Percentiles rank a stretch among this genome's conserved stretches.
phyloP scores from a whole-genome alignment of 1,139 yeast species.

The Zygosaccharomyces sapae region DNA sequence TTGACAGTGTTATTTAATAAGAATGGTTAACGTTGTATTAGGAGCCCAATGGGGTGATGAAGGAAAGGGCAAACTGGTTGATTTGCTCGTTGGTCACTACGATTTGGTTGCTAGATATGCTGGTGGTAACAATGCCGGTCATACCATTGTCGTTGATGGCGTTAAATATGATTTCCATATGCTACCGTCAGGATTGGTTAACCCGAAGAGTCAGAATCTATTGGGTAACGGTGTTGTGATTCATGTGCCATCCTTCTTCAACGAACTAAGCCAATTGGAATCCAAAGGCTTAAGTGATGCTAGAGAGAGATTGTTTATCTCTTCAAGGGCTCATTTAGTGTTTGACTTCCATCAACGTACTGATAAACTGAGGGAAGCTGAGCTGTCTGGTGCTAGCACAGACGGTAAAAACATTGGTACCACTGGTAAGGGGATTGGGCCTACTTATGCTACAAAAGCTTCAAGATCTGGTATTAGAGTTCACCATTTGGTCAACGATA shows the following conservation, averaged over 20 bases:
- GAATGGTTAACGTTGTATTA: conserved; percentile 64
- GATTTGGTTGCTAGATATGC: conserved; percentile 98
- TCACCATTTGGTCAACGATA: conserved; percentile 88
- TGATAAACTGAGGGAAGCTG: conserved; percentile 91
- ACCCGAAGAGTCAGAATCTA: conserved; percentile 82
- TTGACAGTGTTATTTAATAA: background rate
- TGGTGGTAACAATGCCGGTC: conserved; percentile 99
- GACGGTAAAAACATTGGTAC: conserved; percentile 94
- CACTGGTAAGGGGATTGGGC: conserved; percentile 99
- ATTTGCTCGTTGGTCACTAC: conserved; percentile 83
- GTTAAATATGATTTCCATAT: conserved; percentile 95
- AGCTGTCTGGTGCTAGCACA: conserved; percentile 54
- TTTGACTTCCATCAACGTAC: conserved; percentile 97
- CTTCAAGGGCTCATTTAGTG: conserved; percentile 93
- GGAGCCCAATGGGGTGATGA: conserved; percentile 99
- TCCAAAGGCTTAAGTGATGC: conserved; percentile 69
- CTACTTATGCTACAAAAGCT: conserved; percentile 95
- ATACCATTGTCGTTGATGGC: conserved; percentile 88
- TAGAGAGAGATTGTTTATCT: conserved; percentile 74
- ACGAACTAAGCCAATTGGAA: conserved; percentile 82
- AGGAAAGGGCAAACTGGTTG: conserved; percentile 97
- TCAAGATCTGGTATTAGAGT: conserved; percentile 95
- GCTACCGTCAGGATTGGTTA: conserved; percentile 95
- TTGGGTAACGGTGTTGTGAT: conserved; percentile 96
- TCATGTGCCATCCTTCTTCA: conserved; percentile 89